Conservation (phyloP, 2,329 filamentous ascomycete genomes). For the Hymenoscyphus repandus region DNA sequence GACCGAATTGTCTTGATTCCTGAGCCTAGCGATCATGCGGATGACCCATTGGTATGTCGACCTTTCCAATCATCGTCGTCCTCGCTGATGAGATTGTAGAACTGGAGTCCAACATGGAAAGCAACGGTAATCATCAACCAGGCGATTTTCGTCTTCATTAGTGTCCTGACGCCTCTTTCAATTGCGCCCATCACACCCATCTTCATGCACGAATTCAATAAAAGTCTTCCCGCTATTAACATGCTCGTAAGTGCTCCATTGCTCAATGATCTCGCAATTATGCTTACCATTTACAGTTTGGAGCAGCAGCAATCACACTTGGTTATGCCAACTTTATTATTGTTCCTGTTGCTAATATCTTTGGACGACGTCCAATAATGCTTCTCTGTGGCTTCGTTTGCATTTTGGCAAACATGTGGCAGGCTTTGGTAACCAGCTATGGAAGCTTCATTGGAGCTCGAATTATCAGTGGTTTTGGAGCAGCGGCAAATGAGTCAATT, state of each 20-base stretch:
- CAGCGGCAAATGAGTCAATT: slow-evolving; percentile 57
- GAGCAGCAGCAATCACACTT: slow-evolving; percentile 43
- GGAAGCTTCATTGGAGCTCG: slow-evolving; percentile 59
- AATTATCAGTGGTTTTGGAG: slow-evolving; percentile 56
- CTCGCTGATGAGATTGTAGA: slow-evolving; percentile 39
- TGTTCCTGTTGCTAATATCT: slow-evolving; percentile 43
- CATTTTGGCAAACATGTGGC: slow-evolving; percentile 41
- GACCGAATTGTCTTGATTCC: slow-evolving; percentile 34
- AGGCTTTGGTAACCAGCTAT: slow-evolving; percentile 52
- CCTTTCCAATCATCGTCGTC: slow-evolving; percentile 2
- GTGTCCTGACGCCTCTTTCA: slow-evolving; percentile 39
- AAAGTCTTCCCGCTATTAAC: not conserved
- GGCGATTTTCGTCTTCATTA: slow-evolving; percentile 37
- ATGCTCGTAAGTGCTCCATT: slow-evolving; percentile 30
- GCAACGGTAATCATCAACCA: slow-evolving; percentile 31
- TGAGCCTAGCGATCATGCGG: slow-evolving; percentile 40
- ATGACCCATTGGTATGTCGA: slow-evolving; percentile 41
- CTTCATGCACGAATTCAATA: not conserved
- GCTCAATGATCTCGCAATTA: slow-evolving; percentile 56
- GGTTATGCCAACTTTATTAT: slow-evolving; percentile 49
- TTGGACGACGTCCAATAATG: slow-evolving; percentile 43
- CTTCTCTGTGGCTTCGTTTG: slow-evolving; percentile 41
- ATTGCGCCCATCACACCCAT: slow-evolving; percentile 45
- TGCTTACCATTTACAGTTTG: slow-evolving; percentile 47
- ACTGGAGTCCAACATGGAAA: slow-evolving; percentile 45